Conservation (phyloP, 139 green algal species). For the Closterium sp. region DNA sequence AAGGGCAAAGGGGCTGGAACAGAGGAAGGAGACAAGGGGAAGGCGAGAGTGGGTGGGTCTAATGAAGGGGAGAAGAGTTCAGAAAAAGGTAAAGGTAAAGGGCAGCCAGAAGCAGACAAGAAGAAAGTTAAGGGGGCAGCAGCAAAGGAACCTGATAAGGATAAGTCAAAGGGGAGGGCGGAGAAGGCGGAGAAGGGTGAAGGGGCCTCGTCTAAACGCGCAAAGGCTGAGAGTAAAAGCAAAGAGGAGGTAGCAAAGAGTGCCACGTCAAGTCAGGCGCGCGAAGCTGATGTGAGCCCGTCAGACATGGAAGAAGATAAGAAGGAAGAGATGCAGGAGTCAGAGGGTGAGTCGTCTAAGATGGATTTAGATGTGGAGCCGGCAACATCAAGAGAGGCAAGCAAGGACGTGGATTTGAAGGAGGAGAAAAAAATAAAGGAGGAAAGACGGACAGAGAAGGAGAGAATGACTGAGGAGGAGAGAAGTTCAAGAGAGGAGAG, state of each 20-base stretch:
- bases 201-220: neutral
- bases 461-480: neutral
- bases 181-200: neutral
- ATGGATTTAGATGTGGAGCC: neutral
- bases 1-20: neutral
- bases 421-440: neutral
- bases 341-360: neutral
- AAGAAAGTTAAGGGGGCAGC: neutral
- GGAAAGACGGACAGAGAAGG: neutral
- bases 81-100: neutral
- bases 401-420: neutral
- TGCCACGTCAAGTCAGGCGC: neutral
- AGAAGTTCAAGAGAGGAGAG: neutral
- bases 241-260: neutral
- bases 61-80: neutral
- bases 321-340: neutral
- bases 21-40: neutral
- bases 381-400: neutral
- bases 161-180: neutral
- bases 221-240: neutral
- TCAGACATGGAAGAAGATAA: neutral
- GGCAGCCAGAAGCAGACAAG: neutral
- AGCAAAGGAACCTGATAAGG: neutral
- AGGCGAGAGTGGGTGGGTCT: neutral
- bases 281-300: neutral